These are phyloP conservation scores for Hevea brasiliensis DNA, from an alignment of 345 rosid species.

Conservation along the genomic window DNA sequence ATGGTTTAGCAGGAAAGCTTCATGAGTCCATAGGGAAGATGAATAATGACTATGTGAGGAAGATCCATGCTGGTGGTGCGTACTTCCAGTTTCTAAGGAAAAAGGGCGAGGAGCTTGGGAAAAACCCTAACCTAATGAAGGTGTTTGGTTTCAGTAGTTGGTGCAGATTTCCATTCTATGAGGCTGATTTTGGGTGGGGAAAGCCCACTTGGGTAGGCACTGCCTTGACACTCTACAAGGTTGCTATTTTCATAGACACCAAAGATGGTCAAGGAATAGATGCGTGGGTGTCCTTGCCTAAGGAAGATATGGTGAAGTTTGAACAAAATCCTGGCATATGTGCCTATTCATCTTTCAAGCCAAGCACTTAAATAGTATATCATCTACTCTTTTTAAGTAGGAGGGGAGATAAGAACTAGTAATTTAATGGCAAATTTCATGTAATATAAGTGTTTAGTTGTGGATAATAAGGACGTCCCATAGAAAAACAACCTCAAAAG, in stretches of 20 bases:
- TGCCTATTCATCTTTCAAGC: slow-evolving; percentile 20
- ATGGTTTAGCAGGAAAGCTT: slow-evolving; percentile 14
- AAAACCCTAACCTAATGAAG: background rate
- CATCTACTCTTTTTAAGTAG: too few relatives aligned
- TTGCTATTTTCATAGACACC: slow-evolving; percentile 17
- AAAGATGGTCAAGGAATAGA: slow-evolving; percentile 28
- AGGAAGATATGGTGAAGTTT: slow-evolving; percentile 27
- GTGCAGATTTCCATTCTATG: slow-evolving; percentile 30
- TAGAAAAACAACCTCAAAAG: too few relatives aligned
- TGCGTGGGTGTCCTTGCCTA: slow-evolving; percentile 30
- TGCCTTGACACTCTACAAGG: slow-evolving; percentile 2
- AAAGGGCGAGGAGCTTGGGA: background rate
- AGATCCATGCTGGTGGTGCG: slow-evolving; percentile 17
- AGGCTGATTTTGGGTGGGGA: slow-evolving; percentile 38
- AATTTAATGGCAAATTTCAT: too few relatives aligned
- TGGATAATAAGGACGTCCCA: too few relatives aligned
- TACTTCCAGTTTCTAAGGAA: background rate
- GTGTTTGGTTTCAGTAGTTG: slow-evolving; percentile 22
- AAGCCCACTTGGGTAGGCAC: slow-evolving; percentile 28
- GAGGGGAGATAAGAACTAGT: background rate
- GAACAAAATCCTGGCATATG: slow-evolving; percentile 18
- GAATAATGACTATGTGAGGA: slow-evolving; percentile 14
- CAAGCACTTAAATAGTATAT: background rate
- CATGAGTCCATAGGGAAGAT: slow-evolving; percentile 13
- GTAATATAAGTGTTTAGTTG: too few relatives aligned